A percentile compares a stretch with the other conserved stretches of the same genome.
These are phyloP conservation scores for Kuraishia molischiana DNA, from an alignment of 805 yeast genomes.

Conservation along the genomic window DNA sequence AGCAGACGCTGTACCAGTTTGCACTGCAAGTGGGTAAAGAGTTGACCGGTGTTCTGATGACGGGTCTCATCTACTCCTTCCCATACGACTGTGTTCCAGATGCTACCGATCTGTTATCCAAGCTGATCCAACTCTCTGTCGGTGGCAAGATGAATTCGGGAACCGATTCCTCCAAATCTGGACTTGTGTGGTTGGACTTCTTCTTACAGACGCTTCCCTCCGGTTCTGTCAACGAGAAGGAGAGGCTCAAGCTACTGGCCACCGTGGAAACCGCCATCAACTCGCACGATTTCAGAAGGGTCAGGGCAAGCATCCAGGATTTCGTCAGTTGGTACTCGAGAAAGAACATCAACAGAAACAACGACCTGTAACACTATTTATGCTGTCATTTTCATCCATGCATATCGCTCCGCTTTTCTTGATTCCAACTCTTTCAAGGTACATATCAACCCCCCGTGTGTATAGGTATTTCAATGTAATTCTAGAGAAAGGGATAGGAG, in stretches of 20 bases:
- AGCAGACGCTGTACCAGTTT: constrained; percentile 34
- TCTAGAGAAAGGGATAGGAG: too few relatives aligned
- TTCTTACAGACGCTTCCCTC: constrained; percentile 51
- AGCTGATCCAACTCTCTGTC: constrained; percentile 43
- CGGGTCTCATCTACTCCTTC: constrained; percentile 64
- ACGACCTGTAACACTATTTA: too few relatives aligned
- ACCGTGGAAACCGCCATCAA: constrained; percentile 51
- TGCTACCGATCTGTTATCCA: constrained; percentile 63
- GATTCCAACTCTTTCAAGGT: too few relatives aligned
- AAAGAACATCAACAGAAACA: constrained; percentile 42
- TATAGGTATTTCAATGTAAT: too few relatives aligned
- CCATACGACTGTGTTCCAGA: constrained; percentile 63
- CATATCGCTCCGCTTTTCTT: too few relatives aligned
- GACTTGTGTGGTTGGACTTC: constrained; percentile 49
- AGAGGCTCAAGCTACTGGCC: constrained; percentile 50
- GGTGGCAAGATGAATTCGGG: too few relatives aligned
- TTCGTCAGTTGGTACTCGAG: constrained; percentile 79
- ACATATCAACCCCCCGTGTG: too few relatives aligned
- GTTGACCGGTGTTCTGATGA: constrained; percentile 41
- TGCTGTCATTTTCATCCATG: too few relatives aligned
- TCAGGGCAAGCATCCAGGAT: constrained; percentile 62
- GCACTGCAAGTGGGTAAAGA: constrained; percentile 46
- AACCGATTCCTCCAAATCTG: constrained; percentile 18
- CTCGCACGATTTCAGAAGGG: constrained; percentile 63
- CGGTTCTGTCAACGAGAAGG: constrained; percentile 55